Evolutionary conservation across 2,329 filamentous ascomycete species (phyloP), one percentile per base, ranked within the genome.

Genomic region (Cordyceps militaris): DNA sequence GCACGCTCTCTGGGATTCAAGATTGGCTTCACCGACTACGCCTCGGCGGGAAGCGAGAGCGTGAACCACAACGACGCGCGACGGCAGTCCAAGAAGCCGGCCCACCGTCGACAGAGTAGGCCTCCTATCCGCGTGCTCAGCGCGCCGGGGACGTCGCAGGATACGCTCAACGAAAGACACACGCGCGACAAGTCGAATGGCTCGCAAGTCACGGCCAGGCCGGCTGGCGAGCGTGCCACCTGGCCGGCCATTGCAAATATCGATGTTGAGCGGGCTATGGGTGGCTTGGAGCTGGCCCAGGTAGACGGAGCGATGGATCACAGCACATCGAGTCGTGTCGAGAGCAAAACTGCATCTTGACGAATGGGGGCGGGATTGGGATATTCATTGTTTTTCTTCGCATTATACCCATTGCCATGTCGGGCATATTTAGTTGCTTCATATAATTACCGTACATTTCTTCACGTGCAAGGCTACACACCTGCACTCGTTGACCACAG

Each of bases 381-480:
- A 13, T 40, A 13, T 19, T 54, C 21, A 44, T 34, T 42, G 3
- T 24, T 44, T 10, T 19, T 28, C 42, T 19, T 11, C 24, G 19
- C 40, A 54, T 54, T 54, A 54, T 54, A 54, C 51, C 51, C 51
- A 42, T 26, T 46, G 40, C 28, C 51, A 46, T 46, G 28, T 11
- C 16, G 43, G 40, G 51, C 50, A 21, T n/a, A 10, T 26, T 50
- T 23, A 8, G 30, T 53, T 42, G 10, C 11, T 24, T 13, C 34
- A 38, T 40, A 11, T 23, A 32, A 19, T 42, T 24, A 26, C 32
- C 49, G 13, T 24, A 24, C 8, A 32, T 24, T 24, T n/a, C 19
- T n/a, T n/a, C n/a, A 24, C 24, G 44, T 19, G 11, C 21, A 26
- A 10, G 21, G 32, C 13, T 36, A 3, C 10, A 24, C 16, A n/a